Percentiles rank a stretch among this genome's conserved stretches.
Evolutionary conservation across 257 asterid species (phyloP).

Genomic region (Cordia subcordata): DNA sequence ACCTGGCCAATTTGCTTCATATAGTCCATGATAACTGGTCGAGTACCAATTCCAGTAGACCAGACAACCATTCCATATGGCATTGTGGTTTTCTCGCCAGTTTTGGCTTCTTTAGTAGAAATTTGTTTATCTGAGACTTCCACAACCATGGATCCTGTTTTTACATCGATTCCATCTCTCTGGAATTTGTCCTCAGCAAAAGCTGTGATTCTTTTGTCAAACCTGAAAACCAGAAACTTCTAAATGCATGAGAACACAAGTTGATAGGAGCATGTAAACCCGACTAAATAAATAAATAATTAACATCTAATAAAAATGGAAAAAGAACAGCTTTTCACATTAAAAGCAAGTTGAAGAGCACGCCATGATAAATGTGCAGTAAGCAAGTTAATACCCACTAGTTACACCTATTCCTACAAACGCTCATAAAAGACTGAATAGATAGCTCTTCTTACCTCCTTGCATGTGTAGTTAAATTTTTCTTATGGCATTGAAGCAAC

Average conservation of each 20-base stretch:
- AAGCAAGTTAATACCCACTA: no score
- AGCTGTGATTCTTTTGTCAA: slow-evolving; percentile 92
- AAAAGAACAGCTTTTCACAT: no score
- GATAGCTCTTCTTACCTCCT: no score
- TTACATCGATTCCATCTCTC: slow-evolving; percentile 84
- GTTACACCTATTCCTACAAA: no score
- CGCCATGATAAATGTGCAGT: no score
- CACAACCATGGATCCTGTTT: slow-evolving; percentile 92
- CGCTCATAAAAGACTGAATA: no score
- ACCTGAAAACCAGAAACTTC: slow-evolving; percentile 48
- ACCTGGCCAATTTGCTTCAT: slow-evolving; percentile 98
- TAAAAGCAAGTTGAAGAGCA: no score
- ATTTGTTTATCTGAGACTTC: slow-evolving; percentile 79
- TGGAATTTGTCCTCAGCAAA: slow-evolving; percentile 87
- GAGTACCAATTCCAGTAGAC: slow-evolving; percentile 98
- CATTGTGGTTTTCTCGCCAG: slow-evolving; percentile 59
- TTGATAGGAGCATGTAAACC: slow-evolving; percentile 1
- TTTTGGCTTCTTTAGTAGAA: slow-evolving; percentile 66
- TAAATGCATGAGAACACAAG: neutral
- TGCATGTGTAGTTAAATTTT: no score
- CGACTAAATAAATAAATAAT: no score
- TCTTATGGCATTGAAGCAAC: no score
- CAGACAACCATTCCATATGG: slow-evolving; percentile 98
- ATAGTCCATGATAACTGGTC: slow-evolving; percentile 77
- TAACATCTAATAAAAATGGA: no score